Conservation (phyloP, 306 rosid species). For the Vicia villosa region DNA sequence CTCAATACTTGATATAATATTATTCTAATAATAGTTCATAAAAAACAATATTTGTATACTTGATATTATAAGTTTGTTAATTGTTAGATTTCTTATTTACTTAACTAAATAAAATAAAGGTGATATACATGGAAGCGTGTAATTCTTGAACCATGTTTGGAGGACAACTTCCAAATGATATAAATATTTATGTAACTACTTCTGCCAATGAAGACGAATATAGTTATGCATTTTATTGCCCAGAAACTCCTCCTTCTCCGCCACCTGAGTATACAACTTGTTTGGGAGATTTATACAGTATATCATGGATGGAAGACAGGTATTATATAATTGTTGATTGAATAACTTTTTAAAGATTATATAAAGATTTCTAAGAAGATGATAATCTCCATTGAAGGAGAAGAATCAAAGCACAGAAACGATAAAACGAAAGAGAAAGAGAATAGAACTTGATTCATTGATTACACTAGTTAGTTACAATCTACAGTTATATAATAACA, state of each 20-base stretch:
- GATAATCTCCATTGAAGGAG: too few species aligned
- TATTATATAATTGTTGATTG: slow-evolving; percentile 14
- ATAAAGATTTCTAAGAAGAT: too few species aligned
- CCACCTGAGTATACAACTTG: slow-evolving; percentile 44
- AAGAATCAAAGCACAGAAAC: too few species aligned
- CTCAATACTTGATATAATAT: too few species aligned
- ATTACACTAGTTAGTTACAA: too few species aligned
- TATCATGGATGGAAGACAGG: slow-evolving; percentile 88
- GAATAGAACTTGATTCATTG: too few species aligned
- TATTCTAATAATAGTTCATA: too few species aligned
- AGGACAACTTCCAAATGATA: slow-evolving; percentile 57
- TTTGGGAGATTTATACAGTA: slow-evolving; percentile 68
- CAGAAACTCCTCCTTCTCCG: neutral
- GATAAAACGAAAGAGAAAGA: too few species aligned
- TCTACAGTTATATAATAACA: too few species aligned
- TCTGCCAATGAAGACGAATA: slow-evolving; percentile 54
- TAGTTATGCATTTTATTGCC: slow-evolving; percentile 63
- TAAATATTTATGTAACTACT: slow-evolving; percentile 62
- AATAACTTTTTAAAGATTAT: neutral
- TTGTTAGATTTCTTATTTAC: neutral
- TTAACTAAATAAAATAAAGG: slow-evolving; percentile 33
- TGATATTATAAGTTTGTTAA: neutral
- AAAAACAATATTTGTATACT: too few species aligned
- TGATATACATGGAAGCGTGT: slow-evolving; percentile 77
- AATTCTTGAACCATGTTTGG: slow-evolving; percentile 76